Evolutionary conservation across 164 flowering plant species (phyloP).

Genomic region (Liquidambar formosana): DNA sequence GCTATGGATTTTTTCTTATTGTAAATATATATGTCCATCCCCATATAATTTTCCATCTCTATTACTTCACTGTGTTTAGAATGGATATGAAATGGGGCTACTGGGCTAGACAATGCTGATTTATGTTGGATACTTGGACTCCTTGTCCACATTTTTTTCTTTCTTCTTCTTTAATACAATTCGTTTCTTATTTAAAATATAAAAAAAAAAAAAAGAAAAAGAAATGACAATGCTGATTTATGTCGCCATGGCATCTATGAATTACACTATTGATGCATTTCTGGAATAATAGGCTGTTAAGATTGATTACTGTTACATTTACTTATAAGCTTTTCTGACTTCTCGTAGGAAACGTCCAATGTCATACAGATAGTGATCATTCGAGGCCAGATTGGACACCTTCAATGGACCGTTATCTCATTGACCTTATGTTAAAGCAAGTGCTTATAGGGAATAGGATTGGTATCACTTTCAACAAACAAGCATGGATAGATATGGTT

Average conservation of each 20-base stretch:
- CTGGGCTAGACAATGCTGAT: background rate
- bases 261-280: background rate
- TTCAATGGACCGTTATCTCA: conserved; percentile 20
- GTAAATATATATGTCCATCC: too few relatives aligned
- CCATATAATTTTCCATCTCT: background rate
- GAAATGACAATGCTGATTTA: background rate
- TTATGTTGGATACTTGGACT: too few relatives aligned
- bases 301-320: background rate
- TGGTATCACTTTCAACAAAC: conserved; percentile 9
- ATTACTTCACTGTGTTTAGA: background rate
- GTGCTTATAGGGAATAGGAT: conserved; percentile 17
- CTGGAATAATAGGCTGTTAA: too few relatives aligned
- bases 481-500: conserved; percentile 21
- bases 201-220: too few relatives aligned
- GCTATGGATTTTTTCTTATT: too few relatives aligned
- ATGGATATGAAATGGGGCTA: background rate
- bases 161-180: too few relatives aligned
- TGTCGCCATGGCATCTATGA: background rate
- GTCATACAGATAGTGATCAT: conserved; percentile 3
- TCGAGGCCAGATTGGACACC: conserved; percentile 20
- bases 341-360: conserved; percentile 12
- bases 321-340: background rate
- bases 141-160: too few relatives aligned
- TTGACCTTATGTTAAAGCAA: conserved; percentile 25
- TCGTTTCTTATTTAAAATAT: too few relatives aligned